These are phyloP conservation scores for Triangularia verruculosa DNA, from an alignment of 2,329 filamentous ascomycete genomes.

Conservation along the genomic window DNA sequence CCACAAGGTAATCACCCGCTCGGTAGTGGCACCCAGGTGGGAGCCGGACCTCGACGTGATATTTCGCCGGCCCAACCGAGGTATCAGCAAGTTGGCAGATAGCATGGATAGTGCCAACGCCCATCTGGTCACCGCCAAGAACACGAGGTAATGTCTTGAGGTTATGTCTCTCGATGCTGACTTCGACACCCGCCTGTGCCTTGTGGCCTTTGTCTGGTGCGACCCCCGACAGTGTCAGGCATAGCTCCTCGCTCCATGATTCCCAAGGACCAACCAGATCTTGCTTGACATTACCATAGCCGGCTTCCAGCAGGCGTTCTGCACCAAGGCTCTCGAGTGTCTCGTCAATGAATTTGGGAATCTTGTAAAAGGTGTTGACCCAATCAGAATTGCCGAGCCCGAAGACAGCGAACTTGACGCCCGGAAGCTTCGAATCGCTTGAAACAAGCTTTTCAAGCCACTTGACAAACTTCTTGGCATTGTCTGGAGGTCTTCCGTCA, in stretches of 20 bases:
- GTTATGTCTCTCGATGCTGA: conserved; percentile 35
- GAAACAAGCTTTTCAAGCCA: not conserved
- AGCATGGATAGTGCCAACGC: conserved; percentile 58
- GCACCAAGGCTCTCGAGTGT: conserved; percentile 49
- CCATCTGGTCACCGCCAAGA: conserved; percentile 59
- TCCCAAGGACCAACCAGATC: conserved; percentile 68
- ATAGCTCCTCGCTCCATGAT: conserved; percentile 57
- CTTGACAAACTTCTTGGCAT: not conserved
- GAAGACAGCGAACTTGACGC: not conserved
- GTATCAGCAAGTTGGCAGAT: conserved; percentile 47
- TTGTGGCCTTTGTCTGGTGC: conserved; percentile 46
- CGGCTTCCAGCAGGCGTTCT: conserved; percentile 46
- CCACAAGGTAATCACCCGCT: conserved; percentile 72
- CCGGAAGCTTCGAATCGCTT: not conserved
- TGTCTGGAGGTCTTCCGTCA: not conserved
- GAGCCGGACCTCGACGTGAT: conserved; percentile 64
- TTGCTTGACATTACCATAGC: conserved; percentile 57
- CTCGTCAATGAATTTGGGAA: conserved; percentile 61
- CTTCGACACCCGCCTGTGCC: conserved; percentile 29
- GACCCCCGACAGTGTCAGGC: conserved; percentile 40
- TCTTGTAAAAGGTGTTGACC: conserved; percentile 61
- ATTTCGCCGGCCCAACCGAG: conserved; percentile 43
- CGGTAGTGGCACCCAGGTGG: conserved; percentile 64
- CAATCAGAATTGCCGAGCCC: conserved; percentile 38
- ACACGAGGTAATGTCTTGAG: conserved; percentile 53